Evolutionary conservation across 2,329 filamentous ascomycete genomes (phyloP).

Genomic region (Alternaria sp.): DNA sequence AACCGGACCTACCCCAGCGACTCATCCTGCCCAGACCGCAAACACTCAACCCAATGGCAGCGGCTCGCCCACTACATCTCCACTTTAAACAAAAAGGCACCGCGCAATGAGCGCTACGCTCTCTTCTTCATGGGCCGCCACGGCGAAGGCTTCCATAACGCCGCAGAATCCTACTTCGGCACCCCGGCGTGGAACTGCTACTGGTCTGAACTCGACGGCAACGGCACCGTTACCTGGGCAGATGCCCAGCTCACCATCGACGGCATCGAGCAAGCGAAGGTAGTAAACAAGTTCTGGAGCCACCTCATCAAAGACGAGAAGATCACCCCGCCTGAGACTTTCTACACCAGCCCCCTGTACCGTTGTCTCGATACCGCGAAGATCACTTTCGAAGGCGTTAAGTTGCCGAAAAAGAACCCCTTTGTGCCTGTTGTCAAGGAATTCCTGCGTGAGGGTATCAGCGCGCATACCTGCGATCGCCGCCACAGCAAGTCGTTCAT

Average conservation of each 20-base stretch:
- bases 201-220: constrained; percentile 69
- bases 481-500: constrained; percentile 64
- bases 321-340: constrained; percentile 67
- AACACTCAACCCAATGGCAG: constrained; percentile 66
- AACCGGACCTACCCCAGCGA: constrained; percentile 67
- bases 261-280: constrained; percentile 64
- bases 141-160: constrained; percentile 71
- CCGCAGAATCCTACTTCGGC: constrained; percentile 70
- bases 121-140: constrained; percentile 73
- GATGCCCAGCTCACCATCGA: constrained; percentile 67
- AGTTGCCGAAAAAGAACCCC: constrained; percentile 56
- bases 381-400: constrained; percentile 64
- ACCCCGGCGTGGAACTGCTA: constrained; percentile 75
- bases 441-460: constrained; percentile 68
- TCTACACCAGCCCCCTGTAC: constrained; percentile 69
- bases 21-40: constrained; percentile 37
- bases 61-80: constrained; percentile 66
- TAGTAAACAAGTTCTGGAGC: constrained; percentile 66
- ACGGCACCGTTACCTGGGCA: constrained; percentile 67
- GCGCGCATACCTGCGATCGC: constrained; percentile 72
- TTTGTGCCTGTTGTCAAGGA: constrained; percentile 70
- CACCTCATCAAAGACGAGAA: constrained; percentile 56
- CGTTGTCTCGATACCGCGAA: constrained; percentile 69
- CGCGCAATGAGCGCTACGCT: constrained; percentile 64
- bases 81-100: constrained; percentile 58